Evolutionary conservation across 176 grass and related monocot genomes (phyloP), one percentile per base, ranked within the genome.

Genomic region (Eleusine indica): DNA sequence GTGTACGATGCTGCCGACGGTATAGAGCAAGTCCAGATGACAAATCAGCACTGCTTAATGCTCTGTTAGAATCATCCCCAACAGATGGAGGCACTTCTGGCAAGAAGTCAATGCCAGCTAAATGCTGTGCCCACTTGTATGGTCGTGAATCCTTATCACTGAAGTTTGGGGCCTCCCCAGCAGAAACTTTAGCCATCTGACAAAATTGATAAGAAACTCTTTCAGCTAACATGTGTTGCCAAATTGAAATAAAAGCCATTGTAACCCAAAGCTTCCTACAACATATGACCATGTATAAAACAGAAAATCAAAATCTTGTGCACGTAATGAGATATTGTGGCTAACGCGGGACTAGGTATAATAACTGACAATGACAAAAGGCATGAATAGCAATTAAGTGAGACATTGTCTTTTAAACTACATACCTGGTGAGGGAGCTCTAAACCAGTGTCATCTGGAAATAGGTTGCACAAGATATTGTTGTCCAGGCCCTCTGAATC

Each of bases 81-180:
- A 18, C 62, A 67, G 79, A 83, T 57, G 68, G 89, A 85, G 91
- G 93, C 44, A 87, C 70, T 80, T 99, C 93, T 18, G 96, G 91
- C 66, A 99, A 84, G 80, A 99, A 94, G 83, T 99, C 93, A 69
- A 99, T 92, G 47, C 96, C 96, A 92, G 89, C 85, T 63, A 99
- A 74, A 95, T 99, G 93, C 9, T 99, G 96, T 84, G 87, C 93
- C 96, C 96, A 99, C 40, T 99, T 99, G 87, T 96, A 99, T 76
- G 96, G 96, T 25, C 89, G 77, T 64, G 96, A 92, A 78, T 69
- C 88, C 80, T 84, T 99, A 68, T 96, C 91, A 68, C 49, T 90
- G 85, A 99, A 93, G 63, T 85, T 86, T 70, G 89, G 84, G 77
- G 66, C 19, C 68, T 99, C 87, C 21, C 93, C 91, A 63, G 87